Evolutionary conservation across 2,329 filamentous ascomycete species (phyloP).

Genomic region (Xylariaceae sp.): DNA sequence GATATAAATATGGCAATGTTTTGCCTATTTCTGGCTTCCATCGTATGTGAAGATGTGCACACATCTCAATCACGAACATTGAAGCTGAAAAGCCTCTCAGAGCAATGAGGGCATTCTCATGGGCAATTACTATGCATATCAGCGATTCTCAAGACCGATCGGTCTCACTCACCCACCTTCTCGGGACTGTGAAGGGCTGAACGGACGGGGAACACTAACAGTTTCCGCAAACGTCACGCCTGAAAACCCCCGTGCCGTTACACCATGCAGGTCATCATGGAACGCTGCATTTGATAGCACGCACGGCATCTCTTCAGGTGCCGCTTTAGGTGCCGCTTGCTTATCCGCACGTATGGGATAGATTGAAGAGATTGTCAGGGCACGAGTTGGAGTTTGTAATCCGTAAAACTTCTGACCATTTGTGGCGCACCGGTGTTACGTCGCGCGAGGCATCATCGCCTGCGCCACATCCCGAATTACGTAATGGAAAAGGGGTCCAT

Average conservation of each 20-base stretch:
- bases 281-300: not conserved
- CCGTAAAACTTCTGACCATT: not conserved
- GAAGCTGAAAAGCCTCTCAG: not conserved
- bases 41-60: not conserved
- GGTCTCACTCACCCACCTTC: not conserved
- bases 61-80: not conserved
- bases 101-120: not conserved
- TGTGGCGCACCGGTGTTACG: no score
- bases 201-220: not conserved
- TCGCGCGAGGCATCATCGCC: no score
- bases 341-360: not conserved
- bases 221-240: not conserved
- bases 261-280: not conserved
- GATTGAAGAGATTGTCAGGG: not conserved
- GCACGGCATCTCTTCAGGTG: not conserved
- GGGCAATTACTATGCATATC: not conserved
- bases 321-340: not conserved
- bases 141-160: not conserved
- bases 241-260: not conserved
- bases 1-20: not conserved
- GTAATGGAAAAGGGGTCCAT: not conserved
- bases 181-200: not conserved
- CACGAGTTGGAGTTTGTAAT: not conserved
- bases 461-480: no score
- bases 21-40: not conserved